A percentile compares a stretch with the other conserved stretches of the same genome.
Evolutionary conservation across 2,329 filamentous ascomycete genomes (phyloP).

Genomic region (Arthrobotrys conoides): DNA sequence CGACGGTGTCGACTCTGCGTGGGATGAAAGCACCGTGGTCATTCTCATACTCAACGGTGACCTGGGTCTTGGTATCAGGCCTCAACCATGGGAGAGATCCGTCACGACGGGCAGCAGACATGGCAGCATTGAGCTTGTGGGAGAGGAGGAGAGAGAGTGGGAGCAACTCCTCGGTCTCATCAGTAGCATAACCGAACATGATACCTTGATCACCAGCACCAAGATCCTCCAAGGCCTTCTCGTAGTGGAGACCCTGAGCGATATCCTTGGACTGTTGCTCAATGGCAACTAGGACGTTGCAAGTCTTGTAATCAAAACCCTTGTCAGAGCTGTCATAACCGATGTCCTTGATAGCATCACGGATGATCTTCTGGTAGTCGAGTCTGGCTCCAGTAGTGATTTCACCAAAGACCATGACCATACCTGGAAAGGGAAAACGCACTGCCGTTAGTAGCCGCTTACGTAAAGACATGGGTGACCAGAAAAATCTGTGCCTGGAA

Average conservation of each 20-base stretch:
- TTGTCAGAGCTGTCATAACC: constrained; percentile 97
- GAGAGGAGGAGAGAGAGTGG: constrained; percentile 93
- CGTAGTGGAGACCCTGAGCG: constrained; percentile 98
- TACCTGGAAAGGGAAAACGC: constrained; percentile 66
- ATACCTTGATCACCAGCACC: constrained; percentile 99
- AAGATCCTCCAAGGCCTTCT: constrained; percentile 95
- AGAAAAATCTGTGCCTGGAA: constrained; percentile 8
- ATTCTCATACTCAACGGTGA: constrained; percentile 98
- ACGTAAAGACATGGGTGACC: constrained; percentile 61
- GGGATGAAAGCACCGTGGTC: constrained; percentile 94
- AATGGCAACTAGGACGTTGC: constrained; percentile 97
- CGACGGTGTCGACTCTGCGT: constrained; percentile 93
- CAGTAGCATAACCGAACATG: constrained; percentile 99
- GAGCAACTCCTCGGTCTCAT: constrained; percentile 97
- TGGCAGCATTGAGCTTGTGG: constrained; percentile 96
- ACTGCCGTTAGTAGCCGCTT: constrained; percentile 40
- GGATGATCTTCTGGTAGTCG: constrained; percentile 99
- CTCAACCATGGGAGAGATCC: constrained; percentile 92
- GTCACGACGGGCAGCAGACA: constrained; percentile 89
- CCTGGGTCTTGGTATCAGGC: constrained; percentile 99
- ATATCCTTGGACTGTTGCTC: constrained; percentile 99
- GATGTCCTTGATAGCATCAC: constrained; percentile 95
- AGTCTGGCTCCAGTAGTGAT: constrained; percentile 96
- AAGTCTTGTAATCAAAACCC: constrained; percentile 99
- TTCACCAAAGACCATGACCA: constrained; percentile 99